Evolutionary conservation across 163 green algal species (phyloP), one percentile per base, ranked within the genome.

Genomic region (Scenedesmus sp.): DNA sequence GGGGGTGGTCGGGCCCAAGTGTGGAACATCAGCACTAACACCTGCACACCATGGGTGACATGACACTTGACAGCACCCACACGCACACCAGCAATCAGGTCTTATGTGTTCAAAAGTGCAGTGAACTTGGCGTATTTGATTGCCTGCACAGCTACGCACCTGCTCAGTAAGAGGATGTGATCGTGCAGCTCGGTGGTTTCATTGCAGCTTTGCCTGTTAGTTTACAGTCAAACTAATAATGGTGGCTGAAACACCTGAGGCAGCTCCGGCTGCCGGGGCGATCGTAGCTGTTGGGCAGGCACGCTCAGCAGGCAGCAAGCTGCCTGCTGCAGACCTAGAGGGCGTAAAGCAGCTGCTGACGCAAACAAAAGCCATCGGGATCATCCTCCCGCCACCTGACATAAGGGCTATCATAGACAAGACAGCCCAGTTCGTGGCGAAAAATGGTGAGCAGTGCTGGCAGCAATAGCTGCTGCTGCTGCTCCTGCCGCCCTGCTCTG

Each of bases 361-460:
- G 9, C 98, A 99, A 49, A 99, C 98, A 2, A 93, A 96, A n/a
- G 96, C 96, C 10, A 97, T 99, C 13, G 98, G 98, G 15, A 80
- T 99, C 30, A 99, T 99, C 46, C 83, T 97, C 49, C 98, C 98
- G 44, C 98, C 98, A 3, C 97, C 97, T 15, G 98, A 99, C 86
- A 98, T 99, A 49, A 88, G 96, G 30, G 97, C 96, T 26, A 99
- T 99, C 90, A 93, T 98, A 18, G 97, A 99, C 92, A 99, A 99
- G 90, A 99, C 98, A 42, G 97, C 98, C 10, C 93, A 97, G 49
- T 99, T 99, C 92, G 98, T 99, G 13, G 97, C 97, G 0, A 97
- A 97, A 79, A 99, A 99, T 93, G 98, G 98, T 98, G 92, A 46
- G 96, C 0, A 33, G 46, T 51, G n/a, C 26, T 26, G 40, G 40